These are phyloP conservation scores for Jamesozyma gamospora DNA, from an alignment of 805 yeast species.

Conservation along the genomic window DNA sequence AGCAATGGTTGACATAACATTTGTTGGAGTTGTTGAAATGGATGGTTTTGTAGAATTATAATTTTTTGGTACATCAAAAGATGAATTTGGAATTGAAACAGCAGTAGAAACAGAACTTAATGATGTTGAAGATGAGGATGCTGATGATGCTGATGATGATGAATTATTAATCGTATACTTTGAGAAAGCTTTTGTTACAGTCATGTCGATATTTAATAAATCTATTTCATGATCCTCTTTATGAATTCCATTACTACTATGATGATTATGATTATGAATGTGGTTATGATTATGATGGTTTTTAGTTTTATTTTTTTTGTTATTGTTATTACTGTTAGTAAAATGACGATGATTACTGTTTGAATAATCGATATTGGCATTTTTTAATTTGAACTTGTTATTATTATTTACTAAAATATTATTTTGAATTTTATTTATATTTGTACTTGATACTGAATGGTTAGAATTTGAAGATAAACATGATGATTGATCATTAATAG, in stretches of 20 bases:
- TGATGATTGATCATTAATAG: background rate
- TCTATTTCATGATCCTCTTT: too few relatives aligned
- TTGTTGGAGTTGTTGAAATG: background rate
- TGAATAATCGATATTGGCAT: background rate
- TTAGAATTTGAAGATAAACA: too few relatives aligned
- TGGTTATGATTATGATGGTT: background rate
- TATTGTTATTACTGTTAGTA: background rate
- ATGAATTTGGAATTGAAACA: background rate
- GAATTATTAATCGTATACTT: too few relatives aligned
- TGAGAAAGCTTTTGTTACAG: too few relatives aligned
- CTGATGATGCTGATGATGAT: background rate
- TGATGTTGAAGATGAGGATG: background rate
- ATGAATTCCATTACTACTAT: background rate
- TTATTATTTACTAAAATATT: background rate
- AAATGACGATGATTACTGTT: slow-evolving; percentile 1
- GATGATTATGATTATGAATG: slow-evolving; percentile 1
- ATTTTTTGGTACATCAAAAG: slow-evolving; percentile 3
- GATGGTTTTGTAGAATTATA: background rate
- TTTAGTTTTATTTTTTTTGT: too few relatives aligned
- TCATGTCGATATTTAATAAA: too few relatives aligned
- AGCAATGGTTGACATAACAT: background rate
- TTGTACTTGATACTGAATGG: slow-evolving; percentile 3
- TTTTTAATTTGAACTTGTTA: slow-evolving; percentile 2
- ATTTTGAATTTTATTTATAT: slow-evolving; percentile 1
- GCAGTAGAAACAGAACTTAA: background rate